Evolutionary conservation across 108 stramenopile genomes (phyloP).

Genomic region (Cyclostephanos invisitatus): DNA sequence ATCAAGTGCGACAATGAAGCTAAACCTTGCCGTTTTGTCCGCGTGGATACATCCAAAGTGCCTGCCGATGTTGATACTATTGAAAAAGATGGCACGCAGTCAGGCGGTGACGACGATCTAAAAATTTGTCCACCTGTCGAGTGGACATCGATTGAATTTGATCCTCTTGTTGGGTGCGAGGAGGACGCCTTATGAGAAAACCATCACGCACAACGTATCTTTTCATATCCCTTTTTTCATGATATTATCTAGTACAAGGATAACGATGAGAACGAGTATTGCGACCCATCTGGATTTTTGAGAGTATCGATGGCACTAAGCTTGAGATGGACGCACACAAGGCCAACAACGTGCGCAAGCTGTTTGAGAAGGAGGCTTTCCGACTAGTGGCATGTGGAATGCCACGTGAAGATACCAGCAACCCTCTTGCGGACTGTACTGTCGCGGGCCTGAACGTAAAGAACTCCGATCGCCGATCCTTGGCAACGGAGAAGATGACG

Average conservation of each 20-base stretch:
- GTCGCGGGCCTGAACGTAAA: slow-evolving; percentile 11
- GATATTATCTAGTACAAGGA: slow-evolving; percentile 43
- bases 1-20: not conserved
- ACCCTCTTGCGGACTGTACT: slow-evolving; percentile 3
- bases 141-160: not conserved
- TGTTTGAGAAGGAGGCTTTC: slow-evolving; percentile 38
- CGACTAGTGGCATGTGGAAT: slow-evolving; percentile 26
- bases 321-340: slow-evolving; percentile 33
- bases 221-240: not conserved
- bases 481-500: slow-evolving; percentile 27
- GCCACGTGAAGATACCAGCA: slow-evolving; percentile 20
- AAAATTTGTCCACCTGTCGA: not conserved
- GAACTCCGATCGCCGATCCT: slow-evolving; percentile 27
- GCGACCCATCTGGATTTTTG: slow-evolving; percentile 32
- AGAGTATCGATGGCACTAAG: slow-evolving; percentile 25
- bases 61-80: not conserved
- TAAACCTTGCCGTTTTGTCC: not conserved
- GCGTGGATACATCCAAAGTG: slow-evolving; percentile 14
- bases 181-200: slow-evolving; percentile 1
- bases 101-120: not conserved
- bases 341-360: slow-evolving; percentile 18
- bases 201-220: not conserved
- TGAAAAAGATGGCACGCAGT: not conserved
- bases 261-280: slow-evolving; percentile 20
- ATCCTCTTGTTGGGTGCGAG: slow-evolving; percentile 17